These are phyloP conservation scores for Metschnikowia cerradonensis DNA, from an alignment of 805 yeast species.

Conservation along the genomic window DNA sequence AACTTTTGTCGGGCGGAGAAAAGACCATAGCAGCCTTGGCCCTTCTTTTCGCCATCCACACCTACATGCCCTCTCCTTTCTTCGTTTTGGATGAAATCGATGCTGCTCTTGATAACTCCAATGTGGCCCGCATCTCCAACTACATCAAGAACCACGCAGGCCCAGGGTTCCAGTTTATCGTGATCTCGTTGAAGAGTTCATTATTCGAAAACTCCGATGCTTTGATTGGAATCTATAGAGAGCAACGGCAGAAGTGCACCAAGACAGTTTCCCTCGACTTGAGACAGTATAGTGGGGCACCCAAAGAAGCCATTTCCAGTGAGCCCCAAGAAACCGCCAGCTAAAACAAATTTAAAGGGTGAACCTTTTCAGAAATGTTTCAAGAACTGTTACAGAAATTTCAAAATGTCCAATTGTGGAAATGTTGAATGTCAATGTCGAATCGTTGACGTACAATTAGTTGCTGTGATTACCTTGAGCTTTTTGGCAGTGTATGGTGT, in stretches of 20 bases:
- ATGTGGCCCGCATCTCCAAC: conserved; percentile 81
- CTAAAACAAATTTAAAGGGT: too few species aligned
- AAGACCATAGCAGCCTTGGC: conserved; percentile 96
- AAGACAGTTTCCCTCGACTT: conserved; percentile 71
- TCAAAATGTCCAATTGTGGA: too few species aligned
- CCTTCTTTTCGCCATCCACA: conserved; percentile 82
- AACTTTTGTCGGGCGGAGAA: conserved; percentile 91
- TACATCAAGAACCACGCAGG: conserved; percentile 75
- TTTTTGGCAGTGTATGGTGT: not conserved
- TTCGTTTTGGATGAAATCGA: conserved; percentile 97
- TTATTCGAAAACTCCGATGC: conserved; percentile 87
- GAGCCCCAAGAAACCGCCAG: not conserved
- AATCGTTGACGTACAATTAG: too few species aligned
- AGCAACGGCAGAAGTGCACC: conserved; percentile 68
- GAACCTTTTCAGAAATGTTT: too few species aligned
- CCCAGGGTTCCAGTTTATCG: conserved; percentile 83
- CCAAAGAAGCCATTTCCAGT: conserved; percentile 3
- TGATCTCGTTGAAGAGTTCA: conserved; percentile 83
- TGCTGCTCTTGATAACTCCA: conserved; percentile 90
- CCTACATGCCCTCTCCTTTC: conserved; percentile 90
- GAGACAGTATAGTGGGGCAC: conserved; percentile 42
- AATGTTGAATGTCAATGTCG: too few species aligned
- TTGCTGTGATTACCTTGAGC: too few species aligned
- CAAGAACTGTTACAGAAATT: too few species aligned
- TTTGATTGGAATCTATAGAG: conserved; percentile 88